phyloP scores from a whole-genome alignment of 208 protist genomes.

The Endotrypanum monterogeii region DNA sequence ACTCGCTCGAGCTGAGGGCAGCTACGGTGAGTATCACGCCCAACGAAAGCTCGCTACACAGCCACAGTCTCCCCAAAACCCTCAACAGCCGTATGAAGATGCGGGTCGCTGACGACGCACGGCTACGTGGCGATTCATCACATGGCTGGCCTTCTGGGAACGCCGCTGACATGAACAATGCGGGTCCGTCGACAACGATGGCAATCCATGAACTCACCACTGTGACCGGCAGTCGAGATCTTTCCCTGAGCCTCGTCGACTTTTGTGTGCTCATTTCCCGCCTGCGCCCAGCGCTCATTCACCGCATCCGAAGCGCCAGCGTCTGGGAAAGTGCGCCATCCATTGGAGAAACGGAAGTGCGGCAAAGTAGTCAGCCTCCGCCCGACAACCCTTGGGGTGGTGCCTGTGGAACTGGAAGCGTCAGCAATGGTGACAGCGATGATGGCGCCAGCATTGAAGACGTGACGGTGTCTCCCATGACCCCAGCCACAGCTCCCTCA shows the following conservation, averaged over 20 bases:
- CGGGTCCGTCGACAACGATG: background rate
- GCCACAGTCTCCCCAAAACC: background rate
- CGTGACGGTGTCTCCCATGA: constrained; percentile 40
- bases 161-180: background rate
- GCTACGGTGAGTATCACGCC: background rate
- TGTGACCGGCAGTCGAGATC: constrained; percentile 17
- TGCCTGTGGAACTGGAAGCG: too few relatives aligned
- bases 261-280: constrained; percentile 76
- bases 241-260: constrained; percentile 39
- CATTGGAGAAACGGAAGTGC: background rate
- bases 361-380: background rate
- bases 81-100: background rate
- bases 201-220: background rate
- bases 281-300: constrained; percentile 52
- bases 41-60: background rate
- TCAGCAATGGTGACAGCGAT: background rate
- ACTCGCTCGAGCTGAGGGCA: constrained; percentile 49
- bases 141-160: background rate
- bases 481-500: constrained; percentile 6
- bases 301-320: constrained; percentile 44
- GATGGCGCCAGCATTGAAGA: constrained; percentile 24
- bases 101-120: background rate
- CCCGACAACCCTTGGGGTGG: background rate
- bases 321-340: constrained; percentile 8
- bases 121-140: background rate